phyloP scores from a whole-genome alignment of 2,329 filamentous ascomycete genomes.

The Fusarium sp. region DNA sequence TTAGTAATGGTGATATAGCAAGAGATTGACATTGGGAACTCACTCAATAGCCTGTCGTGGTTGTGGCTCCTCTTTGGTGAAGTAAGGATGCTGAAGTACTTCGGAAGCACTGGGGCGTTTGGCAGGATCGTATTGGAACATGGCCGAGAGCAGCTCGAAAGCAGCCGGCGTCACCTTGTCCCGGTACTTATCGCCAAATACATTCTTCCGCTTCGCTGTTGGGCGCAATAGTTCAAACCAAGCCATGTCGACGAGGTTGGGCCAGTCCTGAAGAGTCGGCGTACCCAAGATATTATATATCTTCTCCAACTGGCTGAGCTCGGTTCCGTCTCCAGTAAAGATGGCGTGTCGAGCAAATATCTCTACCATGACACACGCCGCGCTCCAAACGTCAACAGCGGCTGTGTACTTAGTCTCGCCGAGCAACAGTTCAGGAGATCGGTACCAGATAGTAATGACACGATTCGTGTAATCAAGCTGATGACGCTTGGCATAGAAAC shows the following conservation, averaged over 20 bases:
- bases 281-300: conserved; percentile 95
- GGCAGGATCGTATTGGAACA: conserved; percentile 91
- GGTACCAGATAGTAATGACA: conserved; percentile 96
- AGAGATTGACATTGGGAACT: conserved; percentile 53
- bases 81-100: conserved; percentile 89
- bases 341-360: conserved; percentile 95
- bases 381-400: conserved; percentile 95
- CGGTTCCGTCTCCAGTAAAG: conserved; percentile 95
- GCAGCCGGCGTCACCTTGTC: conserved; percentile 82
- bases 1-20: conserved; percentile 44
- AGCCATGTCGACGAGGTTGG: conserved; percentile 89
- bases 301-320: conserved; percentile 95
- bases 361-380: conserved; percentile 95
- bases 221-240: conserved; percentile 96
- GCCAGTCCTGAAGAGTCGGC: conserved; percentile 87
- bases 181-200: conserved; percentile 86
- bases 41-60: conserved; percentile 85
- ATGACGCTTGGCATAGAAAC: conserved; percentile 93
- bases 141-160: conserved; percentile 83
- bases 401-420: conserved; percentile 92
- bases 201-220: conserved; percentile 75
- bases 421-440: conserved; percentile 83
- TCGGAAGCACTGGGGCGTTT: conserved; percentile 86
- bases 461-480: conserved; percentile 98
- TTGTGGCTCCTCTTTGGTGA: conserved; percentile 82